These are phyloP conservation scores for Xylariaceae sp. DNA, from an alignment of 2,329 filamentous ascomycete species.

Conservation along the genomic window DNA sequence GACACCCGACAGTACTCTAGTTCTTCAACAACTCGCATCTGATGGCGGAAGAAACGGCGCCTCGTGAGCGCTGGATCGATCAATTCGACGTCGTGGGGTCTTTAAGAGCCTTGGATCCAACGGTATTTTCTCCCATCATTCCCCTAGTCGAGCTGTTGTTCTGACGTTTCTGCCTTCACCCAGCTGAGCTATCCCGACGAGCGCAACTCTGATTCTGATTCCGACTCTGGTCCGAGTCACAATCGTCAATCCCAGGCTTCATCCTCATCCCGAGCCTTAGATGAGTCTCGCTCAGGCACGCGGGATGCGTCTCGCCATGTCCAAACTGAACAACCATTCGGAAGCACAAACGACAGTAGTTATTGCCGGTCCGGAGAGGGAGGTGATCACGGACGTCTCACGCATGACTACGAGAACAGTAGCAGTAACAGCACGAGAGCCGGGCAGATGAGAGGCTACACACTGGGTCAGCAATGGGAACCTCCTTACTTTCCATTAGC, in stretches of 20 bases:
- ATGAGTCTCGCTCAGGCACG: background rate
- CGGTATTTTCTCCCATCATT: background rate
- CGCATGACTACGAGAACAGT: background rate
- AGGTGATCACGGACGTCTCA: background rate
- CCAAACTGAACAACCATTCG: background rate
- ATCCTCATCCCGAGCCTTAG: background rate
- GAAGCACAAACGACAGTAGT: background rate
- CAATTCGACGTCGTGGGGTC: background rate
- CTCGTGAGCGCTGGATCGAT: background rate
- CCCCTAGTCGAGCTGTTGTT: background rate
- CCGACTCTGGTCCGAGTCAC: background rate
- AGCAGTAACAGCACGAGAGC: background rate
- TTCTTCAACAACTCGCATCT: background rate
- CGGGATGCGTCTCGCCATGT: background rate
- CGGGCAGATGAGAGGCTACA: background rate
- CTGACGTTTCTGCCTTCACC: background rate
- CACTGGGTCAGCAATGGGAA: background rate
- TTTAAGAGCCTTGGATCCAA: background rate
- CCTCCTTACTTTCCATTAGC: background rate
- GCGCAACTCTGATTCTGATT: background rate
- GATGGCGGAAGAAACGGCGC: background rate
- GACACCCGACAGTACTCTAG: too few species aligned
- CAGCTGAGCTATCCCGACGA: background rate
- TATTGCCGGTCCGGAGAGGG: background rate
- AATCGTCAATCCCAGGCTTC: background rate